Evolutionary conservation across 2,329 filamentous ascomycete genomes (phyloP).

Genomic region (Blastomyces gilchristii): DNA sequence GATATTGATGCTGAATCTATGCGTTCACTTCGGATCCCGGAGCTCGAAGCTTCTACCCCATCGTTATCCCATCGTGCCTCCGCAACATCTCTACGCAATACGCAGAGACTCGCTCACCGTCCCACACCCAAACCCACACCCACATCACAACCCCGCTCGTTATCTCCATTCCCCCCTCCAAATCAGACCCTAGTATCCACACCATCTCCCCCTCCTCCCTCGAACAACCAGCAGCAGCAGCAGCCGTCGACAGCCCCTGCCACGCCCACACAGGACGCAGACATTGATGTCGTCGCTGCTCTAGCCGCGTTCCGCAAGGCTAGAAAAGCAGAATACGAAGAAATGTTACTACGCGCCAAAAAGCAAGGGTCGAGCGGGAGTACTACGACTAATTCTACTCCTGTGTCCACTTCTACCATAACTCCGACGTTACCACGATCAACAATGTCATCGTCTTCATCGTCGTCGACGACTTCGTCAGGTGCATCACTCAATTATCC

Average conservation of each 20-base stretch:
- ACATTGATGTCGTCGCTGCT: slow-evolving; percentile 44
- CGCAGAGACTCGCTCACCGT: background rate
- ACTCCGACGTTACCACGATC: background rate
- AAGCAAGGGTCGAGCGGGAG: background rate
- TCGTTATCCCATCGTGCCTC: background rate
- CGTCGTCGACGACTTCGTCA: background rate
- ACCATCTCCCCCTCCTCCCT: background rate
- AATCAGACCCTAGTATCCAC: background rate
- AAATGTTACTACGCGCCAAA: slow-evolving; percentile 16
- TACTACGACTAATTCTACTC: background rate
- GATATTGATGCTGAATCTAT: background rate
- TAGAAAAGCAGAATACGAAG: slow-evolving; percentile 42
- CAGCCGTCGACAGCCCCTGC: slow-evolving; percentile 7
- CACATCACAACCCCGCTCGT: background rate
- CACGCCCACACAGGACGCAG: slow-evolving; percentile 13
- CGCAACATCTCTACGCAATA: background rate
- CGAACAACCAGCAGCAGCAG: slow-evolving; percentile 10
- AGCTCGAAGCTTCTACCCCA: background rate
- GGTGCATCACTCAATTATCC: background rate
- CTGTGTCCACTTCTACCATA: background rate
- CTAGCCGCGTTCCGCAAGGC: slow-evolving; percentile 45
- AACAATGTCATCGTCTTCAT: background rate
- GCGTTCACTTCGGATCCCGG: background rate
- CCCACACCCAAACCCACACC: background rate
- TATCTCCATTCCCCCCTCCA: background rate